Base-by-base conservation (phyloP, 306 rosid species). In the Purshia tridentata region DNA sequence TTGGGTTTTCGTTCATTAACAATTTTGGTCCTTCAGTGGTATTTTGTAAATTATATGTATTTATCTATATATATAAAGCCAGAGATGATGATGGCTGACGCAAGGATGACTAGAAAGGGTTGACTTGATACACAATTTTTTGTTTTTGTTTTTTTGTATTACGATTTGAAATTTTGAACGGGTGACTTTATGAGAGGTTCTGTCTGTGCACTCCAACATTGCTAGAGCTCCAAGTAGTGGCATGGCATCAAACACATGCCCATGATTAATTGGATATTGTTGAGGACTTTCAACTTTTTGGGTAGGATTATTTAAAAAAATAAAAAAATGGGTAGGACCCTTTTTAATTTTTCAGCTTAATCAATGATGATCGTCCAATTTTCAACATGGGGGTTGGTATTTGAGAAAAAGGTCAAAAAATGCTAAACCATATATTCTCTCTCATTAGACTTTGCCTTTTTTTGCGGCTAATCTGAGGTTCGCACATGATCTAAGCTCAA, bases 381-480 rank as follows among this genome's bases (percentile, higher is more conserved):
- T 81, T 85, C 81, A 87, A 82, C 80, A 65, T 9, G 66, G 72
- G 81, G 78, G 72, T 85, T 82, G 86, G 85, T 82, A 68, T 86
- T 80, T 76, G 63, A 47, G 66, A 77, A 47, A 37, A 65, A 61
- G 18, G 56, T 49, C 19, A 45, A 67, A 67, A 57, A 78, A 70
- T 57, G 52, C 64, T 72, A 65, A 78, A 68, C 37, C 6, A 72
- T 4, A 19, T 40, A 47, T 4, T 19, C 10, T 72, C 59, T 49
- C 22, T 16, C 23, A 11, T 64, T 39, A 62, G 61, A 73, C 44
- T 73, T 61, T 69, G 11, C 48, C 47, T 35, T 37, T 3, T 67
- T 29, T 49, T 29, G 58, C 47, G 4, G 6, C 29, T 47, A 66
- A 45, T 65, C 70, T 51, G 60, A 22, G 51, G 37, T 7, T 18